These are phyloP conservation scores for Solanum bukasovii DNA, from an alignment of 257 asterid genomes.

Conservation along the genomic window DNA sequence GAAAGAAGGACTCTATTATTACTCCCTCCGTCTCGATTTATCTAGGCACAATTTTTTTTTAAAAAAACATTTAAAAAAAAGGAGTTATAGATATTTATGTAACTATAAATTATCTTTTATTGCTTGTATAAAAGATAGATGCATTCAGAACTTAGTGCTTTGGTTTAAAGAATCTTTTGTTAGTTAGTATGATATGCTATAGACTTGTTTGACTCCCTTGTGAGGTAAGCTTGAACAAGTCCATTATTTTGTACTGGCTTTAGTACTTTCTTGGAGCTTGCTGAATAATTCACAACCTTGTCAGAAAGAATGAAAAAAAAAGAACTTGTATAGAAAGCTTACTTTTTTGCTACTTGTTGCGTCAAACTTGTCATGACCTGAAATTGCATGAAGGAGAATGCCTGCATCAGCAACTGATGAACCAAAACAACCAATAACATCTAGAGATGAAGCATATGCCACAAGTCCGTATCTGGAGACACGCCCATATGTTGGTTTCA, in stretches of 20 bases:
- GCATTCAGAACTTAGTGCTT: not conserved
- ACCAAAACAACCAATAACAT: constrained; percentile 96
- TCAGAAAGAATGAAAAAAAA: not conserved
- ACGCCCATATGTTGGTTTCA: constrained; percentile 97
- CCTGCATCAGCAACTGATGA: constrained; percentile 97
- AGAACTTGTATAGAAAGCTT: not conserved
- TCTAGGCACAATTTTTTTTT: not conserved
- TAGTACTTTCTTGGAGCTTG: constrained; percentile 50
- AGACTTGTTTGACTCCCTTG: not conserved
- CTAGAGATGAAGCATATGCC: constrained; percentile 95
- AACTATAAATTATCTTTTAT: not conserved
- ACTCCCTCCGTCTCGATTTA: not conserved
- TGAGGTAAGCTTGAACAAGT: not conserved
- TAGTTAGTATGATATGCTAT: not conserved
- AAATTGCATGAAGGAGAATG: constrained; percentile 59
- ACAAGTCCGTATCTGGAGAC: constrained; percentile 97
- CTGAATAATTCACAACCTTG: not conserved
- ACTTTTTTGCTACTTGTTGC: constrained; percentile 82
- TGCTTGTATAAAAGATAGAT: not conserved
- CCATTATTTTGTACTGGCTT: not conserved
- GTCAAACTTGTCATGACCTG: constrained; percentile 87
- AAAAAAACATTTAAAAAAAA: too few species aligned
- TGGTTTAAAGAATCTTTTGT: not conserved
- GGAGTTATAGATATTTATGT: not conserved
- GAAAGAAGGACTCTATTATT: not conserved